Conservation (phyloP, 1,284 basidiomycete species). For the Puccinia polysora region DNA sequence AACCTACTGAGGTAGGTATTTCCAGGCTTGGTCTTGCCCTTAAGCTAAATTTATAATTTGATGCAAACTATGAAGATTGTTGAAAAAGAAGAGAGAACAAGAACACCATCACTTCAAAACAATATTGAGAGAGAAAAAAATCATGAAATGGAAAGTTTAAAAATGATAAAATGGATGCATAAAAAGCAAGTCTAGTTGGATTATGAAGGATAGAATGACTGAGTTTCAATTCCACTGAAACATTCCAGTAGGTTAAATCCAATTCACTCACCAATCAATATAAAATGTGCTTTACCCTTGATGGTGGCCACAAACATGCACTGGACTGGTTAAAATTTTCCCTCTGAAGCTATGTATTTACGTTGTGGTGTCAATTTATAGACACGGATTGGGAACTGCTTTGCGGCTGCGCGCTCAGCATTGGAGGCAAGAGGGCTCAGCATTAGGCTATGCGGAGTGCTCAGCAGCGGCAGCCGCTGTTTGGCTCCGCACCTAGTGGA, state of each 20-base stretch:
- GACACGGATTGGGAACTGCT: too few species aligned
- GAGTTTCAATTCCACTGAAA: slow-evolving; percentile 93
- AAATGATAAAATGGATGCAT: background rate
- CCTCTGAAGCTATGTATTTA: too few species aligned
- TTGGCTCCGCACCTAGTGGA: too few species aligned
- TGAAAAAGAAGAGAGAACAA: slow-evolving; percentile 44
- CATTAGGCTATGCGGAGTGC: too few species aligned
- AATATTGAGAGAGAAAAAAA: slow-evolving; percentile 19
- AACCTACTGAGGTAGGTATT: too few species aligned
- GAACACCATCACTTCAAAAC: too few species aligned
- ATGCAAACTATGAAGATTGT: too few species aligned
- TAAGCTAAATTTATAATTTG: slow-evolving; percentile 71
- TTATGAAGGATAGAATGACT: slow-evolving; percentile 58
- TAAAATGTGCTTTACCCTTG: slow-evolving; percentile 74
- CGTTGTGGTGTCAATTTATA: too few species aligned
- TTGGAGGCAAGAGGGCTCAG: too few species aligned
- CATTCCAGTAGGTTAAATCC: slow-evolving; percentile 89
- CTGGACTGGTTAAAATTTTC: slow-evolving; percentile 66
- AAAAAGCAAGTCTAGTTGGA: background rate
- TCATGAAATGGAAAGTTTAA: slow-evolving; percentile 11
- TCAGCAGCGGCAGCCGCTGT: too few species aligned
- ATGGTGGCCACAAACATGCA: slow-evolving; percentile 88
- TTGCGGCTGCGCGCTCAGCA: too few species aligned
- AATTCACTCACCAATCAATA: slow-evolving; percentile 90
- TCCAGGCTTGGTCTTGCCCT: too few species aligned